Evolutionary conservation across 768 basidiomycete species (phyloP).

Genomic region (Kwoniella sp.): DNA sequence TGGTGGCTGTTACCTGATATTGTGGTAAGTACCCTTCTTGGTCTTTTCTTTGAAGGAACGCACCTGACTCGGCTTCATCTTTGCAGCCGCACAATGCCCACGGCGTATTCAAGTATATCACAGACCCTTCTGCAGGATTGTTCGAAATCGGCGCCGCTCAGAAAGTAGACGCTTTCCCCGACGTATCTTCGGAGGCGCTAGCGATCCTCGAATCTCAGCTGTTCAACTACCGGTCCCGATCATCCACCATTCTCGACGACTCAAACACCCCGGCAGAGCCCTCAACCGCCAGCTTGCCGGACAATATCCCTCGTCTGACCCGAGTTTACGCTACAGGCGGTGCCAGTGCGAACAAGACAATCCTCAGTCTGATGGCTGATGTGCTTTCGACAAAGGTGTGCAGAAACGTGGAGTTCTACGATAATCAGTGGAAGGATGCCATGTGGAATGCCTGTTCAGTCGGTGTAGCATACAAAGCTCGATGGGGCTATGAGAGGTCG

Average conservation of each 20-base stretch:
- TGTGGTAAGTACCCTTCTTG: conserved; percentile 58
- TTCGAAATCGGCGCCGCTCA: conserved; percentile 20
- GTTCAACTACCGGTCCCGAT: conserved; percentile 73
- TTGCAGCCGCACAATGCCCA: conserved; percentile 65
- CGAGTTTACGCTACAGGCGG: conserved; percentile 79
- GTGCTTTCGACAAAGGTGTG: conserved; percentile 76
- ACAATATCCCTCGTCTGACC: conserved; percentile 57
- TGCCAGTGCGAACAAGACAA: conserved; percentile 70
- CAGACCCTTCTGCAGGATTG: conserved; percentile 19
- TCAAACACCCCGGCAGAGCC: conserved; percentile 21
- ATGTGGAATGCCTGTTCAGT: conserved; percentile 50
- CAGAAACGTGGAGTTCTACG: conserved; percentile 49
- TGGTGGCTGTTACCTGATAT: conserved; percentile 86
- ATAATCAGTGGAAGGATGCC: conserved; percentile 32
- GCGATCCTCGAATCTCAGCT: conserved; percentile 83
- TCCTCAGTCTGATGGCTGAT: conserved; percentile 75
- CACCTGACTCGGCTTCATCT: neutral
- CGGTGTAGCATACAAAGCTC: conserved; percentile 48
- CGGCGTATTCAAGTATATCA: conserved; percentile 63
- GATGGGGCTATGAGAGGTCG: conserved; percentile 48
- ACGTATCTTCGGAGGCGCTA: conserved; percentile 61
- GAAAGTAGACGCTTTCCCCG: conserved; percentile 34
- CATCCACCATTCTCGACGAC: conserved; percentile 62
- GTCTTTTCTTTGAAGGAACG: neutral
- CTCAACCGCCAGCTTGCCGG: conserved; percentile 13